phyloP scores from a whole-genome alignment of 495 filamentous ascomycete genomes.

The Margaritispora aquatica region DNA sequence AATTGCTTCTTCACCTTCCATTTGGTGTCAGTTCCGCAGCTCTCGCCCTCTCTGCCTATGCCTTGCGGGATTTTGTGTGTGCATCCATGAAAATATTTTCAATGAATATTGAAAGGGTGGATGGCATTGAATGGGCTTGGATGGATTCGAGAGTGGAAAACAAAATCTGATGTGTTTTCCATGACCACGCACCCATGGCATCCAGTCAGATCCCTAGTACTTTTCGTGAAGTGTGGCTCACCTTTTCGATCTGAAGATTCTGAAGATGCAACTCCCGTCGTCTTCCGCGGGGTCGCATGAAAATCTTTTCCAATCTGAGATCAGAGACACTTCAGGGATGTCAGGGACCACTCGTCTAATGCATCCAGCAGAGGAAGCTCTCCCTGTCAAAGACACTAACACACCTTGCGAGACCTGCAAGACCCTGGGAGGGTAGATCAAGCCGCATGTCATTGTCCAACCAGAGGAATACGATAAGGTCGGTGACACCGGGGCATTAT shows the following conservation, averaged over 20 bases:
- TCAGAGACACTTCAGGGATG: neutral
- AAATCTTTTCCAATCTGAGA: neutral
- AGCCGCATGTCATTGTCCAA: neutral
- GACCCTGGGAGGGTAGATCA: neutral
- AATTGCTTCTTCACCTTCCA: constrained; percentile 1
- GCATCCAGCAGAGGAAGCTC: neutral
- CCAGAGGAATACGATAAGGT: constrained; percentile 4
- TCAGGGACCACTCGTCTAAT: neutral
- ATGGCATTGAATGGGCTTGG: too few species aligned
- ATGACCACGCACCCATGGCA: neutral
- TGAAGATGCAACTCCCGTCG: neutral
- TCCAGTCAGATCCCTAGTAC: neutral
- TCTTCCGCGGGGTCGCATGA: neutral
- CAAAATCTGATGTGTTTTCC: neutral
- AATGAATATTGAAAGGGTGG: constrained; percentile 10
- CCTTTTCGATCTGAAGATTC: too few species aligned
- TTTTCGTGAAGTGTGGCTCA: neutral
- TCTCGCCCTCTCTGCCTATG: neutral
- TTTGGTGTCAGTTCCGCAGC: too few species aligned
- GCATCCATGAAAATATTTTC: constrained; percentile 24
- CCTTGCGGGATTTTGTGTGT: constrained; percentile 8
- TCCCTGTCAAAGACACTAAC: neutral
- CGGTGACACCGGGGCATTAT: constrained; percentile 15
- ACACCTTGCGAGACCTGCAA: neutral
- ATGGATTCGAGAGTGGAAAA: neutral